phyloP scores from a whole-genome alignment of 108 stramenopile genomes.

The Mayamaea pseudoterrestris region DNA sequence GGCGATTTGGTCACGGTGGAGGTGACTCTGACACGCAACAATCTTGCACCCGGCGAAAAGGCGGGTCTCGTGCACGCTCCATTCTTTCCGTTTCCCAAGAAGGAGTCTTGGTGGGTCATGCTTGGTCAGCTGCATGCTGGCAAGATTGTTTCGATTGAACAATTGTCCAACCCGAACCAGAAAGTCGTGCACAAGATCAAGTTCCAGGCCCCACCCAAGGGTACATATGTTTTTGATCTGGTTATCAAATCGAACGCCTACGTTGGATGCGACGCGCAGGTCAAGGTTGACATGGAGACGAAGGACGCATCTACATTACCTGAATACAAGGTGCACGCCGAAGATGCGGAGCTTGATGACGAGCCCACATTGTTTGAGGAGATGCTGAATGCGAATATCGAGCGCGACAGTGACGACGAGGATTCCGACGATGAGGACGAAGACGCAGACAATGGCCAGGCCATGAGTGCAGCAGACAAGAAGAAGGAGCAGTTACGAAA shows the following conservation, averaged over 20 bases:
- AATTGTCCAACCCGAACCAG: slow-evolving; percentile 54
- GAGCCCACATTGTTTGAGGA: slow-evolving; percentile 98
- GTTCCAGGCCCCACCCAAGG: slow-evolving; percentile 86
- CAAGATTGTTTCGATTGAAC: slow-evolving; percentile 87
- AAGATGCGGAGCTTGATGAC: slow-evolving; percentile 95
- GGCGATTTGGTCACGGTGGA: slow-evolving; percentile 90
- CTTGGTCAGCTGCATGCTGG: slow-evolving; percentile 78
- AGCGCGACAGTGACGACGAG: slow-evolving; percentile 72
- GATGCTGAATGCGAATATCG: slow-evolving; percentile 85
- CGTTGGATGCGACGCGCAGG: slow-evolving; percentile 83
- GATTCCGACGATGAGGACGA: slow-evolving; percentile 64
- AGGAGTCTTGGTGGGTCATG: slow-evolving; percentile 95
- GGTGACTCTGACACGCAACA: slow-evolving; percentile 84
- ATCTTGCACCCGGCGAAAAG: slow-evolving; percentile 76
- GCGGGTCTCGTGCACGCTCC: slow-evolving; percentile 89
- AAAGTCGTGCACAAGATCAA: slow-evolving; percentile 87
- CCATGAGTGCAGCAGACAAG: slow-evolving; percentile 61
- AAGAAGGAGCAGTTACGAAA: slow-evolving; percentile 76
- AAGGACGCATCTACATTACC: slow-evolving; percentile 82
- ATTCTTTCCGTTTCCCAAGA: slow-evolving; percentile 73
- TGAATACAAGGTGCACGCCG: slow-evolving; percentile 91
- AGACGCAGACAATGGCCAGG: slow-evolving; percentile 38
- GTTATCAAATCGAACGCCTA: slow-evolving; percentile 88
- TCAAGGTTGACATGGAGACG: slow-evolving; percentile 56
- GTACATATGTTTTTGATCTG: slow-evolving; percentile 83